These are phyloP conservation scores for Hymenoscyphus salicellus DNA, from an alignment of 2,329 filamentous ascomycete species.

Conservation along the genomic window DNA sequence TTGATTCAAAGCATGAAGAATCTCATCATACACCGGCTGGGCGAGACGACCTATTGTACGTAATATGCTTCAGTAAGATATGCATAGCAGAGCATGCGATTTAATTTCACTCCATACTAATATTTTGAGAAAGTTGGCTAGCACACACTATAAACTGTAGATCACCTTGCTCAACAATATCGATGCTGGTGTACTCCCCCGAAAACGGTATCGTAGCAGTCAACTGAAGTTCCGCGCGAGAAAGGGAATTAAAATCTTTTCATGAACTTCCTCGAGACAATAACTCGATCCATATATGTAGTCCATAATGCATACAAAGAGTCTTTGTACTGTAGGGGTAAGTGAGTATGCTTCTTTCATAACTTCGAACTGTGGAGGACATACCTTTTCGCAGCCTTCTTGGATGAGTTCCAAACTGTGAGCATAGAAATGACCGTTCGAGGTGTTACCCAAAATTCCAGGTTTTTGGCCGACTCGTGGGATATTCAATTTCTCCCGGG, in stretches of 20 bases:
- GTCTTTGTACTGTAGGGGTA: not conserved
- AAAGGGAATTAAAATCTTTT: not conserved
- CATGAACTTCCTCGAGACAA: slow-evolving; percentile 5
- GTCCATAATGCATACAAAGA: not conserved
- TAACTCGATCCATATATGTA: not conserved
- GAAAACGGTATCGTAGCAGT: not conserved
- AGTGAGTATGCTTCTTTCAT: not conserved
- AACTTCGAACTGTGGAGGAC: not conserved
- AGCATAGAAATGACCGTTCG: not conserved
- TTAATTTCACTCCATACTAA: not conserved
- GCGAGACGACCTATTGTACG: not conserved
- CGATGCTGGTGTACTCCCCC: not conserved
- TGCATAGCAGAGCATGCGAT: not conserved
- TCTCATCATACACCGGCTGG: not conserved
- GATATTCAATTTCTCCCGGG: not conserved
- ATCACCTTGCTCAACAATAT: slow-evolving; percentile 5
- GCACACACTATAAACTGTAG: slow-evolving; percentile 3
- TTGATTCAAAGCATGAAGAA: not conserved
- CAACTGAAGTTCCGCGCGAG: not conserved
- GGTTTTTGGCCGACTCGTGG: slow-evolving; percentile 2
- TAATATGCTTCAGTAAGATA: not conserved
- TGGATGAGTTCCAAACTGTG: not conserved
- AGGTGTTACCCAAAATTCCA: not conserved
- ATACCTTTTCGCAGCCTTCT: not conserved
- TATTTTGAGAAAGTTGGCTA: not conserved